Percentiles rank a stretch among this genome's conserved stretches.
Conservation (phyloP, 1,139 yeast genomes). For the Pichia sp. region DNA sequence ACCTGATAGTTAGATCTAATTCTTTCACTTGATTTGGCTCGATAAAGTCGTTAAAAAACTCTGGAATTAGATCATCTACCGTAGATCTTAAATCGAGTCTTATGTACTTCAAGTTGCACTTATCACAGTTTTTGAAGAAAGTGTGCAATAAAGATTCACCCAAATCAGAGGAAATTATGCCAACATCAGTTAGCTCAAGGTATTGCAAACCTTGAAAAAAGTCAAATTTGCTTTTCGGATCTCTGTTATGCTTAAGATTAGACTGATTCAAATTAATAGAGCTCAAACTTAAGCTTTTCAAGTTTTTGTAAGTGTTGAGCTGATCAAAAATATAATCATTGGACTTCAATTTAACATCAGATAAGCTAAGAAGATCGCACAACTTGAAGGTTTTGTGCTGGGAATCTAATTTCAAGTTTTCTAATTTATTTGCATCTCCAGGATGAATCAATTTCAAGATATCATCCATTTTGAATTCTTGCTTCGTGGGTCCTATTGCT, state of each 20-base stretch:
- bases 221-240: constrained; percentile 1
- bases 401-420: constrained; percentile 7
- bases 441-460: constrained; percentile 9
- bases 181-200: constrained; percentile 21
- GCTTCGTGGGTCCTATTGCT: constrained; percentile 20
- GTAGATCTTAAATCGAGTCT: constrained; percentile 46
- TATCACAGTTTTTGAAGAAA: constrained; percentile 26
- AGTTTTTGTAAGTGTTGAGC: constrained; percentile 7
- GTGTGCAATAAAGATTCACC: constrained; percentile 13
- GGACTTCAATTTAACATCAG: constrained; percentile 8
- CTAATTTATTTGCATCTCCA: constrained; percentile 1
- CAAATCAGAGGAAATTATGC: constrained; percentile 14
- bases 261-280: constrained; percentile 13
- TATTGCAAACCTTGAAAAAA: constrained; percentile 14
- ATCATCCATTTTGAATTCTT: constrained; percentile 10
- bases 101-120: constrained; percentile 37
- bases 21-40: constrained; percentile 30
- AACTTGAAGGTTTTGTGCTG: constrained; percentile 12
- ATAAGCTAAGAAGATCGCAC: constrained; percentile 7
- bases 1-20: constrained; percentile 43
- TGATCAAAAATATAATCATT: constrained; percentile 7
- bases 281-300: constrained; percentile 12
- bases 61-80: constrained; percentile 40
- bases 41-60: constrained; percentile 33
- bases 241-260: neutral